A percentile compares a stretch with the other conserved stretches of the same genome.
phyloP scores from a whole-genome alignment of 1,284 basidiomycete species.

The Trichosporon sp. region DNA sequence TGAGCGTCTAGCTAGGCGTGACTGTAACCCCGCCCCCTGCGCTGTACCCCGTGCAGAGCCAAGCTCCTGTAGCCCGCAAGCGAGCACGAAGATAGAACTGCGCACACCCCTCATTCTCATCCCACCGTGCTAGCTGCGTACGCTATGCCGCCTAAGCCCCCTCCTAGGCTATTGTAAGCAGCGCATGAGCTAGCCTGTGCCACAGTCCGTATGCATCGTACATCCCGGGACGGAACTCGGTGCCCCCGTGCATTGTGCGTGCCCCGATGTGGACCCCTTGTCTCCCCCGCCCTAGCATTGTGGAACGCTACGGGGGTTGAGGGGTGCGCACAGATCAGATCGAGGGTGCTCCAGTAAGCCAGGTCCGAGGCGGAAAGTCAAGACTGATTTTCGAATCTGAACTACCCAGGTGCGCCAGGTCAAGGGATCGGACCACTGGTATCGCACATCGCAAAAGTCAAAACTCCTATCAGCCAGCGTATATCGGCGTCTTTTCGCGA shows the following conservation, averaged over 20 bases:
- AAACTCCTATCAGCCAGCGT: constrained; percentile 6
- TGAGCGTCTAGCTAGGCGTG: neutral
- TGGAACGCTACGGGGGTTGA: no score
- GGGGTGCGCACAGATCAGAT: neutral
- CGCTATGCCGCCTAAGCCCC: neutral
- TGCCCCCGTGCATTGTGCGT: neutral
- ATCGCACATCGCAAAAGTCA: neutral
- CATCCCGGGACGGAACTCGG: constrained; percentile 6
- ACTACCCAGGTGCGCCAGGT: no score
- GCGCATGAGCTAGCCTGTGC: neutral
- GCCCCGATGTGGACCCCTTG: no score
- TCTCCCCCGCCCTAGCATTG: neutral
- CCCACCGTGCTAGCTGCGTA: neutral
- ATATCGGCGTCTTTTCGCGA: neutral
- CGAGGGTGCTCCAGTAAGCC: neutral
- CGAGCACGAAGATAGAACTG: neutral
- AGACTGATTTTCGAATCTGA: neutral
- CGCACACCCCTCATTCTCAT: neutral
- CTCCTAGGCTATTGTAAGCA: neutral
- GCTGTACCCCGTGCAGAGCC: neutral
- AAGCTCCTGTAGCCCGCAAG: neutral
- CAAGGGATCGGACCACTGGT: neutral
- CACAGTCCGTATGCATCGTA: neutral
- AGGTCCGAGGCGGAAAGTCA: neutral
- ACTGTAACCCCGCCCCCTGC: neutral